Evolutionary conservation across 129 eudicot species (phyloP), one percentile per base, ranked within the genome.

Genomic region (Escallonia rubra): DNA sequence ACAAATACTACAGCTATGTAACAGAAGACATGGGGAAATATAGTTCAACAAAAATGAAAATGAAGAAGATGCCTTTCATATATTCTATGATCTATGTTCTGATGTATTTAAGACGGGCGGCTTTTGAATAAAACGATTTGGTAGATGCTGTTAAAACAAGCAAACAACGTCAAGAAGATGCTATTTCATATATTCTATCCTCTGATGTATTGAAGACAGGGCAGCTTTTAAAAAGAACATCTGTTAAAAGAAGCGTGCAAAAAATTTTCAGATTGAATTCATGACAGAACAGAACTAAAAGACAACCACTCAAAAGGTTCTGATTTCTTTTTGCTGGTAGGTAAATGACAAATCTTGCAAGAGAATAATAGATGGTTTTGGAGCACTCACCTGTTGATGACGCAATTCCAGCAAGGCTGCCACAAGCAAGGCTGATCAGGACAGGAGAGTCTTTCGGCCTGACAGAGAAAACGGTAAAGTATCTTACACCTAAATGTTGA

Each of bases 351-450:
- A 52, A 7, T 61, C 66, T 51, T 41, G 58, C 44, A 61, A 49
- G 1, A 5, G 43, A 1, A 6, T n/a, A 41, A n/a, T 52, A 51
- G 49, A 64, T 43, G 43, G 54, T 59, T 71, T 60, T 8, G 14
- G 63, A 61, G 67, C 48, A 72, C 89, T 74, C 74, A 92, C 98
- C 98, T 81, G 98, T 81, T 65, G 98, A 92, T 81, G 98, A 80
- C 48, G 96, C 96, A 73, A 92, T 83, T 75, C 98, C 98, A 50
- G 98, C 86, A 71, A 92, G 77, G 78, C 98, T 86, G 67, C 98
- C 98, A 84, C 95, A 92, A 69, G 91, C 96, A 57, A 92, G 96
- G 78, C 96, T 84, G 68, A 86, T 85, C 61, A 89, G 69, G 66
- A 80, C 80, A 76, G 86, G 75, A 41, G 98, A 89, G 79, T 92